These are phyloP conservation scores for Annulohypoxylon moriforme DNA, from an alignment of 495 filamentous ascomycete genomes.

Conservation along the genomic window DNA sequence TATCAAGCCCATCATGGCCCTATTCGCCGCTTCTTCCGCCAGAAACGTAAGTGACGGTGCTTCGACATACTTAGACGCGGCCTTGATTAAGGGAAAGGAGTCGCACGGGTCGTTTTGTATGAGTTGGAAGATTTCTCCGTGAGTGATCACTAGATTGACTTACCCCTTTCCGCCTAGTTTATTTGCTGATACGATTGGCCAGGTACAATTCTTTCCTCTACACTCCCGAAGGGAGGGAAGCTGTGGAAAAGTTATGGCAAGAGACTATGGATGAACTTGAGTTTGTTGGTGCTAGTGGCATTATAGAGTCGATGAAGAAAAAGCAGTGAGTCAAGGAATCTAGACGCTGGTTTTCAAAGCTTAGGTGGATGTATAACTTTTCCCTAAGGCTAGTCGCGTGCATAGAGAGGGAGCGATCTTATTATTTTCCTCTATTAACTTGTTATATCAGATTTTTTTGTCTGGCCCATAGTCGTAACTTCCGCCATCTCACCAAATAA, in stretches of 20 bases:
- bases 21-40: constrained; percentile 45
- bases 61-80: constrained; percentile 56
- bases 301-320: constrained; percentile 46
- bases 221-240: constrained; percentile 52
- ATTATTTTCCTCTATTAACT: too few relatives aligned
- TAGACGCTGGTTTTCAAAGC: background rate
- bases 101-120: constrained; percentile 57
- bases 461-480: too few relatives aligned
- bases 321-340: constrained; percentile 1
- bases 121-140: constrained; percentile 57
- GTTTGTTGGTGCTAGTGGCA: constrained; percentile 52
- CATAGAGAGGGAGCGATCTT: too few relatives aligned
- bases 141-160: constrained; percentile 31
- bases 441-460: too few relatives aligned
- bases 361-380: background rate
- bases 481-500: too few relatives aligned
- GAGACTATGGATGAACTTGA: constrained; percentile 58
- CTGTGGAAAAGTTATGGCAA: constrained; percentile 53
- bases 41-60: constrained; percentile 50
- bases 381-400: too few relatives aligned
- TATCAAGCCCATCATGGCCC: constrained; percentile 19
- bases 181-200: background rate
- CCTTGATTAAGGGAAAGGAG: constrained; percentile 56
- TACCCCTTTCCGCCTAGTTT: background rate
- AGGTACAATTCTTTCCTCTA: constrained; percentile 47